Conservation (phyloP, 2,329 filamentous ascomycete species). For the Colletotrichum tamarilloi region DNA sequence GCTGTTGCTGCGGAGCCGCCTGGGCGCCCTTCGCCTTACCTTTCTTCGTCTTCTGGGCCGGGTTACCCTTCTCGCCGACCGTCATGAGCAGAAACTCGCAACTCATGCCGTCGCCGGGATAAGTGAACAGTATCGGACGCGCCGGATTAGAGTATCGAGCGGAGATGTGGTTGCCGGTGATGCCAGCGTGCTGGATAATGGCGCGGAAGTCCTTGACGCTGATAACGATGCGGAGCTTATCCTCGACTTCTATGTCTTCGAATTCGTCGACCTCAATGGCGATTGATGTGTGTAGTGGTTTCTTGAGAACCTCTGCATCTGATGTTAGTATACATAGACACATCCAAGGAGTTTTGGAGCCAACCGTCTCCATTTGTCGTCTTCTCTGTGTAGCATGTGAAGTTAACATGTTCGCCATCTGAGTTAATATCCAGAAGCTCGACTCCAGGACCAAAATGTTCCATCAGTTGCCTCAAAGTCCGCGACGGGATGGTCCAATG, state of each 20-base stretch:
- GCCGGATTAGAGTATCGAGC: conserved; percentile 78
- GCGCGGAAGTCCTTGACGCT: conserved; percentile 87
- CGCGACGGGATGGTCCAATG: conserved; percentile 79
- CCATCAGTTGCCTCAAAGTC: conserved; percentile 79
- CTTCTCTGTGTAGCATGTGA: conserved; percentile 86
- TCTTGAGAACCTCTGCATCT: conserved; percentile 75
- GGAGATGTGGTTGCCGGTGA: conserved; percentile 72
- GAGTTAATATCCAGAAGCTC: conserved; percentile 84
- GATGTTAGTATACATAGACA: conserved; percentile 31
- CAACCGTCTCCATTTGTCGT: conserved; percentile 69
- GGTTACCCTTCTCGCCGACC: conserved; percentile 71
- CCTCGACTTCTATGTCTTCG: conserved; percentile 78
- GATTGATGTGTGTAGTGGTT: conserved; percentile 83
- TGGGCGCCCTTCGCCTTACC: conserved; percentile 51
- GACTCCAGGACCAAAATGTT: conserved; percentile 83
- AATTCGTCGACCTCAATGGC: conserved; percentile 82
- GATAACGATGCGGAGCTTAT: conserved; percentile 82
- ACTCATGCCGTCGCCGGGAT: conserved; percentile 73
- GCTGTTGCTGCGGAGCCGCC: conserved; percentile 51
- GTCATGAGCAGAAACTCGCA: conserved; percentile 89
- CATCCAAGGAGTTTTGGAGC: conserved; percentile 25
- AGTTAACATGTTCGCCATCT: conserved; percentile 78
- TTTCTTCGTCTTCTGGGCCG: conserved; percentile 60
- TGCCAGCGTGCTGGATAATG: conserved; percentile 80
- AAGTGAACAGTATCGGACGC: conserved; percentile 78